Evolutionary conservation across 306 rosid species (phyloP), one percentile per base, ranked within the genome.

Genomic region (Ormosia semicastrata): DNA sequence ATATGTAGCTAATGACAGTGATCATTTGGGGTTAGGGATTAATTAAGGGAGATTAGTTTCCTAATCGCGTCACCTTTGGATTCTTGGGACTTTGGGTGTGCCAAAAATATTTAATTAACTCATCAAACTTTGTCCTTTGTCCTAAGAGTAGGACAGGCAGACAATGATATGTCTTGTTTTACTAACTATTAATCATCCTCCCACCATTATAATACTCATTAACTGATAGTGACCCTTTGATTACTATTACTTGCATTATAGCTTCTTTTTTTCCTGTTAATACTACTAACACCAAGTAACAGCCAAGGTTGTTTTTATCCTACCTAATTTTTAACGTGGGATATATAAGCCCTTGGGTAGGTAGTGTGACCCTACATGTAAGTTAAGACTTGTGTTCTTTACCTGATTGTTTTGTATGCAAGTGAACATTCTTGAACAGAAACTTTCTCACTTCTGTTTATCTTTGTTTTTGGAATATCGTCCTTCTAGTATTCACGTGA

Each of bases 101-200:
- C 83, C 90, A 72, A 72, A 41, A 52, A 14, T 0, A 5, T 70
- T 56, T 65, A 9, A 33, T 72, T 72, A 63, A 58, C 56, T 73
- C 76, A 59, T 81, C 67, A 24, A 58, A 34, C 18, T 59, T 87
- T 77, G 84, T 77, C 83, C 24, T 15, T 6, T 58, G 37, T 72
- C 60, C 1, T 69, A 24, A 2, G 58, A 43, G 49, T 73, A 73
- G 87, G 87, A 78, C 80, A 33, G 63, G 29, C 39, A 39, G 84
- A 87, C 83, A 76, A 60, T 81, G 86, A 87, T 77, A 73, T 53
- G 73, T 84, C 81, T 86, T 66, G 68, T 83, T 77, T 73, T 72
- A 4, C 57, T 66, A 43, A 75, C 71, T 54, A 24, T 62, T 37
- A 50, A 76, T 70, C 29, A 40, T 40, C 67, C 39, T 30, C 11